A percentile compares a stretch with the other conserved stretches of the same genome.
These are phyloP conservation scores for Austroboletus novae-zelandiae DNA, from an alignment of 1,284 basidiomycete species.

Conservation along the genomic window DNA sequence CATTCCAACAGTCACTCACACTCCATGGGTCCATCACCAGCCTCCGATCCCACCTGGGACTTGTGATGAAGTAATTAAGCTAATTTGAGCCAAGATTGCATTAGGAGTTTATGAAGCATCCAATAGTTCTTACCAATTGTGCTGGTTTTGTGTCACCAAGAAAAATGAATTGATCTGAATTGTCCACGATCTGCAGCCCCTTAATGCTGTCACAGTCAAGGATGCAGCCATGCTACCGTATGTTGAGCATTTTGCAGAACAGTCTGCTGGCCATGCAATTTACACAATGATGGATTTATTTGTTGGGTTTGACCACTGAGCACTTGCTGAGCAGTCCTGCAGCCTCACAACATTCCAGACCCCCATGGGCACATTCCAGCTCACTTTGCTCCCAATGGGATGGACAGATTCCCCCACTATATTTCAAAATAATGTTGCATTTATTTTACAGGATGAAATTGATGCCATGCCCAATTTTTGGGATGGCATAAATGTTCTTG, in stretches of 20 bases:
- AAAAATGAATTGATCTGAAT: too few relatives aligned
- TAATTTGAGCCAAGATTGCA: constrained; percentile 34
- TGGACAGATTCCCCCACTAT: constrained; percentile 31
- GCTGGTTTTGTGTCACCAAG: constrained; percentile 7
- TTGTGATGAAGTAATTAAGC: constrained; percentile 24
- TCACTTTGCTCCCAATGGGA: constrained; percentile 36
- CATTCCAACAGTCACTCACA: constrained; percentile 21
- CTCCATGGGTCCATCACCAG: constrained; percentile 19
- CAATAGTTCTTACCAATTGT: constrained; percentile 32
- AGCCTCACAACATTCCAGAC: constrained; percentile 31
- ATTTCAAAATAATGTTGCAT: constrained; percentile 25
- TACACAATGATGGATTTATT: constrained; percentile 26
- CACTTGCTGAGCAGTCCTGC: constrained; percentile 1
- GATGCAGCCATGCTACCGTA: constrained; percentile 15
- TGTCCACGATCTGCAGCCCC: constrained; percentile 27
- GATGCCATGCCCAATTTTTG: constrained; percentile 12
- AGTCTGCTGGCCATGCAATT: constrained; percentile 9
- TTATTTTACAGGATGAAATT: constrained; percentile 38
- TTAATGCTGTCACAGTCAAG: constrained; percentile 30
- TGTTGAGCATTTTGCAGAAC: too few relatives aligned
- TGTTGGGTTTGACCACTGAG: constrained; percentile 8
- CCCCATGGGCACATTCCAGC: constrained; percentile 15
- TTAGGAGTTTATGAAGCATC: constrained; percentile 37
- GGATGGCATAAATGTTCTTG: constrained; percentile 5
- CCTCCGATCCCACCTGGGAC: constrained; percentile 22